phyloP scores from a whole-genome alignment of 23 red algal species.

The Gracilaria gracilis region DNA sequence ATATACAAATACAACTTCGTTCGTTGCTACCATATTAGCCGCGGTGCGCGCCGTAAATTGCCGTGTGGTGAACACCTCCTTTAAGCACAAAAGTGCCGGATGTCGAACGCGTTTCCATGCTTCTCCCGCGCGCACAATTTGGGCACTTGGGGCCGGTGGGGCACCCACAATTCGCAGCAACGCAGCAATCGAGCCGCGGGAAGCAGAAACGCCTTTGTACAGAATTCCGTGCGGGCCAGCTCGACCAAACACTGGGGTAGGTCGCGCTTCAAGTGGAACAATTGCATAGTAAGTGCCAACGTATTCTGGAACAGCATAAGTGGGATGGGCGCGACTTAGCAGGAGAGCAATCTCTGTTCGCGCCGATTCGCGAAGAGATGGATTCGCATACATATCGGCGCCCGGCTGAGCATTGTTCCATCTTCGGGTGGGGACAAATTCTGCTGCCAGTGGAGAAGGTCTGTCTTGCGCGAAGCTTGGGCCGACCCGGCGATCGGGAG shows the following conservation, averaged over 20 bases:
- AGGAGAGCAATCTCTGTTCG: slow-evolving; percentile 63
- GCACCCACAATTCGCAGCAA: slow-evolving; percentile 74
- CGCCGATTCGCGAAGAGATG: slow-evolving; percentile 63
- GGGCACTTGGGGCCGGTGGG: slow-evolving; percentile 59
- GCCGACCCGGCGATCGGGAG: slow-evolving; percentile 35
- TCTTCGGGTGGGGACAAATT: slow-evolving; percentile 30
- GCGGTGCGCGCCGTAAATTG: slow-evolving; percentile 58
- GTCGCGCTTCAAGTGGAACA: slow-evolving; percentile 57
- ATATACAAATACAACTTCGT: slow-evolving; percentile 86
- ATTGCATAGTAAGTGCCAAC: slow-evolving; percentile 71
- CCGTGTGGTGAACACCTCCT: slow-evolving; percentile 75
- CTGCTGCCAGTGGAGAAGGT: slow-evolving; percentile 34
- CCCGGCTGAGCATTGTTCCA: slow-evolving; percentile 23
- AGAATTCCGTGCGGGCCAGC: slow-evolving; percentile 49
- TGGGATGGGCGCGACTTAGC: slow-evolving; percentile 53
- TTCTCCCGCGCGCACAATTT: slow-evolving; percentile 78
- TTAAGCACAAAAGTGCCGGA: slow-evolving; percentile 64
- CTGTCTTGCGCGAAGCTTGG: slow-evolving; percentile 31
- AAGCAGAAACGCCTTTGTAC: slow-evolving; percentile 81
- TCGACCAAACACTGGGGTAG: slow-evolving; percentile 47
- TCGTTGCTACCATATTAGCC: slow-evolving; percentile 27
- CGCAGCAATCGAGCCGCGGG: slow-evolving; percentile 30
- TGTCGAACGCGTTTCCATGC: slow-evolving; percentile 72
- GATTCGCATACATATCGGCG: slow-evolving; percentile 69
- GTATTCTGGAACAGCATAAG: slow-evolving; percentile 44